A percentile compares a stretch with the other conserved stretches of the same genome.
Evolutionary conservation across 352 stramenopile species (phyloP).

Genomic region (Stephanocyclus meneghinianus): DNA sequence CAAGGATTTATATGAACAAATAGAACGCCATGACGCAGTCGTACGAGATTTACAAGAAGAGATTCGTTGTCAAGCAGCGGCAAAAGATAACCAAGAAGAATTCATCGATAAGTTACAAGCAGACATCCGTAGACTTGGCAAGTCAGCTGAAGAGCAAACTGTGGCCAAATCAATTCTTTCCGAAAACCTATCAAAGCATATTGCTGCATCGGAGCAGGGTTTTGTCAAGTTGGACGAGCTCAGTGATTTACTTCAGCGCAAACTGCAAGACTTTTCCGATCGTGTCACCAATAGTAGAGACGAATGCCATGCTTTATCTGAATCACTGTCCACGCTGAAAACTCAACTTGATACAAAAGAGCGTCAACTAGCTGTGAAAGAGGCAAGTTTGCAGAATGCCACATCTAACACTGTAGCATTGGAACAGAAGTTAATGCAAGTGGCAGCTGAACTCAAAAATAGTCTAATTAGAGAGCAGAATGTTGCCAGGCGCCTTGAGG

Average conservation of each 20-base stretch:
- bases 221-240: background rate
- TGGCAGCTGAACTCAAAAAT: background rate
- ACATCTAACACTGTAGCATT: background rate
- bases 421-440: constrained; percentile 1
- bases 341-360: background rate
- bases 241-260: background rate
- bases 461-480: background rate
- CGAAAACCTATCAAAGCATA: constrained; percentile 7
- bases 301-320: background rate
- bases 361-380: background rate
- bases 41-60: background rate
- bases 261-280: background rate
- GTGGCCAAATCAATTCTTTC: background rate
- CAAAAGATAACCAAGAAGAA: background rate
- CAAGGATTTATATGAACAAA: background rate
- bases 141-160: background rate
- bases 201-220: background rate
- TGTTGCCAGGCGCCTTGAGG: background rate
- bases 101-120: background rate
- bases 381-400: background rate
- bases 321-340: no score
- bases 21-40: background rate
- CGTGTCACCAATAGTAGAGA: background rate
- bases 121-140: background rate
- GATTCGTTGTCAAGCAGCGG: background rate